phyloP scores from a whole-genome alignment of 768 basidiomycete species.

The Suillus discolor region DNA sequence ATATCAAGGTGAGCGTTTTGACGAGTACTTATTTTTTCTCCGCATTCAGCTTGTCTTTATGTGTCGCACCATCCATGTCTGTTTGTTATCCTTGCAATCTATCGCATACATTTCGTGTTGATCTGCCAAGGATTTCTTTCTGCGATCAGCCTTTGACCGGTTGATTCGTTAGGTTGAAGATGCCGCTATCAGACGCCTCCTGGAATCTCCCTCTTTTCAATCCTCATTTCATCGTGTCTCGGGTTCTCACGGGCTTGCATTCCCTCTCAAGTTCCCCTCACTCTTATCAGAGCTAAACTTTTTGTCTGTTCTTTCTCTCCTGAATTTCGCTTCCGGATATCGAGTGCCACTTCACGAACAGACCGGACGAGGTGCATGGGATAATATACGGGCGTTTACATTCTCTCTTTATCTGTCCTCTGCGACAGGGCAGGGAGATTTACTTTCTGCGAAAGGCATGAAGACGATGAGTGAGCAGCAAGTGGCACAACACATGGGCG shows the following conservation, averaged over 20 bases:
- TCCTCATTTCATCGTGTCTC: conserved; percentile 64
- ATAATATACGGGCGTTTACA: conserved; percentile 74
- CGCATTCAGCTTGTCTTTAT: not conserved
- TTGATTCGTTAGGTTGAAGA: conserved; percentile 50
- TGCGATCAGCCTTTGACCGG: conserved; percentile 13
- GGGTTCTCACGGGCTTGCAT: conserved; percentile 63
- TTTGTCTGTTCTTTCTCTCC: conserved; percentile 71
- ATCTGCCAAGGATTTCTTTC: not conserved
- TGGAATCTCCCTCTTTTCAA: conserved; percentile 66
- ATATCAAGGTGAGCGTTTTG: conserved; percentile 52
- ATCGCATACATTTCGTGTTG: not conserved
- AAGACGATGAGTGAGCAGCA: conserved; percentile 49
- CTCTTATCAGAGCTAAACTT: conserved; percentile 78
- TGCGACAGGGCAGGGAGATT: conserved; percentile 51
- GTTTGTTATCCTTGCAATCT: not conserved
- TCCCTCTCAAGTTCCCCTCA: conserved; percentile 82
- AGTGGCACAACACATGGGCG: conserved; percentile 74
- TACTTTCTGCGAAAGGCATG: conserved; percentile 73
- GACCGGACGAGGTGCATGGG: conserved; percentile 82
- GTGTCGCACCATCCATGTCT: not conserved
- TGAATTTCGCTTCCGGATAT: conserved; percentile 87
- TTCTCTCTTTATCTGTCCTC: conserved; percentile 75
- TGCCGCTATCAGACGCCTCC: conserved; percentile 58
- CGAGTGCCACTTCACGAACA: conserved; percentile 70
- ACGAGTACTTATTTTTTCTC: not conserved